Evolutionary conservation across 306 rosid genomes (phyloP).

Genomic region (Urtica urens): DNA sequence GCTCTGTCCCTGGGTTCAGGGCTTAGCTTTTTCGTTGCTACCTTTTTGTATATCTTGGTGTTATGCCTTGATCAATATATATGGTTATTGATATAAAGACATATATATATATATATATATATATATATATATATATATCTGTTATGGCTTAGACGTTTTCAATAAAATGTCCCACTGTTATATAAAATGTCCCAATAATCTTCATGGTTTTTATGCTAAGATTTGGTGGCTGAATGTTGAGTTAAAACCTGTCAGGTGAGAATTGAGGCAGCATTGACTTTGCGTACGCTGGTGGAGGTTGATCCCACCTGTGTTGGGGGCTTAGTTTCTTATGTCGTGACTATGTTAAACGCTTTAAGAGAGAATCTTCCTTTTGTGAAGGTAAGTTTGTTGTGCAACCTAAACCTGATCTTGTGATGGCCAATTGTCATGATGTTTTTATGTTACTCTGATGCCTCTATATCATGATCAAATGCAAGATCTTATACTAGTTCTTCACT

Average conservation of each 20-base stretch:
- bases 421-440: neutral
- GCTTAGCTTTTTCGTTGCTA: too few relatives aligned
- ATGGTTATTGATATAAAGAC: too few relatives aligned
- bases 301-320: slow-evolving; percentile 99
- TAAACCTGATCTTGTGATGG: neutral
- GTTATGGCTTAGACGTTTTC: too few relatives aligned
- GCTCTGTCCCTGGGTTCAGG: neutral
- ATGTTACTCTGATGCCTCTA: too few relatives aligned
- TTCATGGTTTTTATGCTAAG: neutral
- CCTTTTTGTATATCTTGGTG: too few relatives aligned
- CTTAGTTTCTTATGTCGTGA: slow-evolving; percentile 80
- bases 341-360: slow-evolving; percentile 76
- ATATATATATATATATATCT: too few relatives aligned
- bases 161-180: too few relatives aligned
- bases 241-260: slow-evolving; percentile 52
- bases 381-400: slow-evolving; percentile 33
- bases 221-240: slow-evolving; percentile 5
- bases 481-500: neutral
- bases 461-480: too few relatives aligned
- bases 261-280: slow-evolving; percentile 81
- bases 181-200: too few relatives aligned
- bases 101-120: too few relatives aligned
- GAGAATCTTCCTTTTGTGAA: slow-evolving; percentile 85
- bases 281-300: slow-evolving; percentile 85
- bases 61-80: too few relatives aligned